A percentile compares a stretch with the other conserved stretches of the same genome.
phyloP scores from a whole-genome alignment of 768 basidiomycete species.

The Hypsizygus marmoreus region DNA sequence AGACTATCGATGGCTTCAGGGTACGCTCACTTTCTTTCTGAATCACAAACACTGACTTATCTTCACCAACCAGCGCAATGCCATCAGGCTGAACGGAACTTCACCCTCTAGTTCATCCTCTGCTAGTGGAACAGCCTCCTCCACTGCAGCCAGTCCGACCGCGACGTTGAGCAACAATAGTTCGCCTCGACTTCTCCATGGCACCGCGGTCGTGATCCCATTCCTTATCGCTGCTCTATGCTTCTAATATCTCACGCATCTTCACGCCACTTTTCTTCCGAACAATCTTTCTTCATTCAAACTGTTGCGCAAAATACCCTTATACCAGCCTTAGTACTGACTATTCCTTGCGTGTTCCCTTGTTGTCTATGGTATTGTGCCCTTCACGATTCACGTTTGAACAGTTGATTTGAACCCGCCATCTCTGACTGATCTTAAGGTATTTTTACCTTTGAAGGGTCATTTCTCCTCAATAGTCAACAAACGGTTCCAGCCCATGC shows the following conservation, averaged over 20 bases:
- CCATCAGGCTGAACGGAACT: constrained; percentile 58
- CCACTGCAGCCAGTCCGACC: constrained; percentile 10
- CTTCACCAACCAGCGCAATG: constrained; percentile 66
- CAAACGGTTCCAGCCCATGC: too few species aligned
- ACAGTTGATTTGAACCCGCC: too few species aligned
- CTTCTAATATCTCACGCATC: not conserved
- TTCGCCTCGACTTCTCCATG: not conserved
- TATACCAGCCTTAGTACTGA: too few species aligned
- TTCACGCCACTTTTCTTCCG: not conserved
- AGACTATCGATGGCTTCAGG: constrained; percentile 46
- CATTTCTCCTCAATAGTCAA: too few species aligned
- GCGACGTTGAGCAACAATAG: constrained; percentile 11
- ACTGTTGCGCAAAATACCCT: too few species aligned
- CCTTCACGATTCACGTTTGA: too few species aligned
- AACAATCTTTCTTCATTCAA: not conserved
- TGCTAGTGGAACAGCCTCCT: constrained; percentile 3
- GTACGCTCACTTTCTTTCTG: constrained; percentile 28
- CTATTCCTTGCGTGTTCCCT: too few species aligned
- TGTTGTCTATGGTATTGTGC: too few species aligned
- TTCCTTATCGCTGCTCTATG: constrained; percentile 1
- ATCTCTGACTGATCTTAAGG: too few species aligned
- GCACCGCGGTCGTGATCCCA: not conserved
- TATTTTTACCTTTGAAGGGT: too few species aligned
- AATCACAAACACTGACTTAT: constrained; percentile 5
- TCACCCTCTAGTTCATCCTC: constrained; percentile 11